Evolutionary conservation across 805 yeast species (phyloP), one percentile per base, ranked within the genome.

Genomic region (Yamadazyma laniorum): DNA sequence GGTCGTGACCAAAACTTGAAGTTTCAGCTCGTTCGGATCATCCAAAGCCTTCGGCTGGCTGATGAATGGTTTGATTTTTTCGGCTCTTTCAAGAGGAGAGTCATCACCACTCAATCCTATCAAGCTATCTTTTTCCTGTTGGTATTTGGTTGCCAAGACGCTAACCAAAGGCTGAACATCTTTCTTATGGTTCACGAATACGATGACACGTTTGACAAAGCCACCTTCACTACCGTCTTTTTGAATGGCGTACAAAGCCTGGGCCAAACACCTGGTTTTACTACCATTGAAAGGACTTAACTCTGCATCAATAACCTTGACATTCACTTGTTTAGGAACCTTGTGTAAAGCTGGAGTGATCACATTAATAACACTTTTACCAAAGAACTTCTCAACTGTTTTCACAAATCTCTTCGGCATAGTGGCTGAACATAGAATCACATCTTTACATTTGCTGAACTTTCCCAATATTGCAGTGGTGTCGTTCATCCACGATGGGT

Each of bases 361-460:
- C 12, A 89, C 77, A 2, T 84, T 71, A 14, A 71, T 67, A 11
- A 63, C 40, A n/a, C 72, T 67, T 34, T 60, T 68, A 0, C 95
- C 95, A 59, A 81, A 89, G 21, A 80, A 51, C 29, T 65, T 66
- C 4, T 68, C 58, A 39, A 90, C 61, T 1, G 83, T 74, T 38
- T 74, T 74, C 40, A 82, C 81, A 54, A 89, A 87, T 42, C 77
- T 80, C 21, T 76, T 74, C 1, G 98, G 95, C 23, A 93, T 82
- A 0, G 99, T 91, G 0, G 98, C 98, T 1, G 95, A 82, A 42
- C 91, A 86, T 48, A 91, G 77, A 0, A 90, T 72, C 16, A 88
- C 58, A 44, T 86, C 84, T 32, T 67, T 70, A 28, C 84, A 61
- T 42, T 75, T 74, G 3, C 62, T 51, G 14, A 76, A 67, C 63